phyloP scores from a whole-genome alignment of 2,329 filamentous ascomycete species.

The Trichoderma cornu-damae region DNA sequence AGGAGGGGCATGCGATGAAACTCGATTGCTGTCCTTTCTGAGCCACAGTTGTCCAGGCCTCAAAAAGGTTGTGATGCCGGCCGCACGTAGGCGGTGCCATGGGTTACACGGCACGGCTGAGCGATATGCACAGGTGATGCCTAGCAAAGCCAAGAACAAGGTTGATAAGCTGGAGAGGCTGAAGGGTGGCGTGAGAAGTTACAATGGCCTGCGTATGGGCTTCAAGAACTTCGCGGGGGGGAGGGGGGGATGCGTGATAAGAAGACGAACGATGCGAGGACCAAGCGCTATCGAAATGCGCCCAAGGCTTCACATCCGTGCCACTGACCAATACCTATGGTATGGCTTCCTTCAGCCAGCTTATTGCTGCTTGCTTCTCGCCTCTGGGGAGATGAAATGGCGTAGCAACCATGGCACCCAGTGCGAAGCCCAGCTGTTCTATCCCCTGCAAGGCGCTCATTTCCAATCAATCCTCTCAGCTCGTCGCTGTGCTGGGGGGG shows the following conservation, averaged over 20 bases:
- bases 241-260: no score
- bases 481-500: neutral
- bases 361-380: no score
- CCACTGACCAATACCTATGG: neutral
- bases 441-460: neutral
- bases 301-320: neutral
- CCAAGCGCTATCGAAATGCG: no score
- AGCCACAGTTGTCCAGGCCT: neutral
- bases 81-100: conserved; percentile 29
- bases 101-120: conserved; percentile 6
- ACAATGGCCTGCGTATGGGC: no score
- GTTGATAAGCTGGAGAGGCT: neutral
- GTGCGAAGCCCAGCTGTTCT: neutral
- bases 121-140: neutral
- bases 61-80: conserved; percentile 21
- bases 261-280: no score
- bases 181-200: neutral
- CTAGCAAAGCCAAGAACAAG: neutral
- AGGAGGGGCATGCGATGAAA: neutral
- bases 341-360: neutral
- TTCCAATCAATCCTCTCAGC: neutral
- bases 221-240: no score
- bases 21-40: neutral
- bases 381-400: neutral
- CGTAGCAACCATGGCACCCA: neutral